Conservation (phyloP, 441 rosid species). For the Gossypium lobatum region DNA sequence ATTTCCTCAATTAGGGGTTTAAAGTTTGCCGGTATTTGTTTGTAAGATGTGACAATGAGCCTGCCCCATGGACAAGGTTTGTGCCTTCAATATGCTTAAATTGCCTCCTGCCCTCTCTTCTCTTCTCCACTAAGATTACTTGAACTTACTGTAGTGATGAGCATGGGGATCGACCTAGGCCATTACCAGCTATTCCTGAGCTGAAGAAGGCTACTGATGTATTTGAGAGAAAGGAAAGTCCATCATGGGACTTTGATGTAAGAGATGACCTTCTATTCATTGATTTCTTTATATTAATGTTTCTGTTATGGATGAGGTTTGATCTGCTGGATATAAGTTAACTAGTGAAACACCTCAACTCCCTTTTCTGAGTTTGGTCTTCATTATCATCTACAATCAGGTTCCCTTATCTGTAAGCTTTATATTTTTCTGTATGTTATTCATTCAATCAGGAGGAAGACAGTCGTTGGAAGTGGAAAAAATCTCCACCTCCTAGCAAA, state of each 20-base stretch:
- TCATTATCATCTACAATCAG: neutral
- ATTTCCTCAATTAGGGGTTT: constrained; percentile 34
- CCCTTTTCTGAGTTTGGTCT: neutral
- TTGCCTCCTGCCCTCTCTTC: neutral
- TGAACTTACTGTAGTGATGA: constrained; percentile 36
- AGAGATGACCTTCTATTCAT: constrained; percentile 8
- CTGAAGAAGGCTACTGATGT: constrained; percentile 39
- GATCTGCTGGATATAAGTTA: neutral
- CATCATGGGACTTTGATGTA: constrained; percentile 67
- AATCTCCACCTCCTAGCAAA: constrained; percentile 46
- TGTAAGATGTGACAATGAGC: constrained; percentile 69
- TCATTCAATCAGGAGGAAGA: constrained; percentile 34
- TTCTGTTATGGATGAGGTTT: neutral
- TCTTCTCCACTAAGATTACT: neutral
- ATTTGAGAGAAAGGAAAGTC: constrained; percentile 42
- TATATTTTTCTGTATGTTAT: neutral
- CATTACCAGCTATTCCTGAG: constrained; percentile 49
- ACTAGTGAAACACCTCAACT: neutral
- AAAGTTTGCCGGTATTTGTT: constrained; percentile 61
- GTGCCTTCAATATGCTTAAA: neutral
- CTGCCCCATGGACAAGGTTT: constrained; percentile 79
- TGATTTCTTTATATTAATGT: neutral
- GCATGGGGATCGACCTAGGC: constrained; percentile 61
- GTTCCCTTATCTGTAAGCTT: neutral
- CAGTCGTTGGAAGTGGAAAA: constrained; percentile 53